A percentile compares a stretch with the other conserved stretches of the same genome.
Evolutionary conservation across 768 basidiomycete species (phyloP).

Genomic region (Lactifluus volemus): DNA sequence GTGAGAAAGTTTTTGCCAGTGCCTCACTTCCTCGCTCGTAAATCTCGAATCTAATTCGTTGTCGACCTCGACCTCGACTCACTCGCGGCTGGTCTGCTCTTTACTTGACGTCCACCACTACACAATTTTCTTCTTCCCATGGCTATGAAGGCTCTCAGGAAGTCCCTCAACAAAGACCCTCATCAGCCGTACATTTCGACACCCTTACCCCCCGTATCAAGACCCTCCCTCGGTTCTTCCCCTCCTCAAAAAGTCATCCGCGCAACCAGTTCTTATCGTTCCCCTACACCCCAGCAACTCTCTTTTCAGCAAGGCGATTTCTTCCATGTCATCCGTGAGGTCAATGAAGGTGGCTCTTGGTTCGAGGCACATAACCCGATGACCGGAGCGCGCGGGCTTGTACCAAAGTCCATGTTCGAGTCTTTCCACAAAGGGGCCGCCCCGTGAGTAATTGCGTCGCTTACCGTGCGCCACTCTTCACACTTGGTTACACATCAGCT

Average conservation of each 20-base stretch:
- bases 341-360: constrained; percentile 50
- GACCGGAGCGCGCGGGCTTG: constrained; percentile 83
- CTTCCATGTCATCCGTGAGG: constrained; percentile 87
- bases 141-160: constrained; percentile 75
- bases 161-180: constrained; percentile 65
- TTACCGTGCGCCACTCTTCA: constrained; percentile 9
- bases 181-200: constrained; percentile 65
- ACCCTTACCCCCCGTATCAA: constrained; percentile 58
- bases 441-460: constrained; percentile 38
- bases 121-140: constrained; percentile 15
- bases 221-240: constrained; percentile 52
- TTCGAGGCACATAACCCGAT: constrained; percentile 95
- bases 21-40: too few species aligned
- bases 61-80: too few species aligned
- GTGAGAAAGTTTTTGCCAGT: constrained; percentile 4
- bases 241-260: constrained; percentile 96
- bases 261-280: constrained; percentile 57
- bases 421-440: constrained; percentile 70
- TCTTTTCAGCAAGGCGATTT: constrained; percentile 93
- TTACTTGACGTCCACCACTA: constrained; percentile 19
- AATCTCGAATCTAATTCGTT: too few species aligned
- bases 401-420: constrained; percentile 82
- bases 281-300: constrained; percentile 74
- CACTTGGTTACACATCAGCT: neutral
- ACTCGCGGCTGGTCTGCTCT: constrained; percentile 21